Base-by-base conservation (phyloP, 2,329 filamentous ascomycete species). In the Aspergillus pseudoviridinutans region DNA sequence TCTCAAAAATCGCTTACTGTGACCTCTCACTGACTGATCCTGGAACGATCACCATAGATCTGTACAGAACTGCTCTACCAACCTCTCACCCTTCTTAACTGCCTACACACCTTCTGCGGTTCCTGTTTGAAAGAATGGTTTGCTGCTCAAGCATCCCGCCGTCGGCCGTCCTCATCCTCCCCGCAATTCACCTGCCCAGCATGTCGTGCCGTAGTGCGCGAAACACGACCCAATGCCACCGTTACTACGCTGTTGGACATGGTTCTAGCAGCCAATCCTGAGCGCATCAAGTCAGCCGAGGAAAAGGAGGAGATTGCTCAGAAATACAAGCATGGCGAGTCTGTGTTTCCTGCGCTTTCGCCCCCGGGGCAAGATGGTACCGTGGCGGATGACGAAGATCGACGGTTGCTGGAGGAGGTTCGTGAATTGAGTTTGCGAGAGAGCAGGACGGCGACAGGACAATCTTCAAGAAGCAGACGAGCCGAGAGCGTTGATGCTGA, bases 41-140 rank as follows among this genome's bases (percentile, higher is more conserved):
- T 47, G 55, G 55, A 60, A 51, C 24, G 5, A 14, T 52, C 52
- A 20, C 56, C 6, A 41, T 46, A 97, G 92, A 99, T 99, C 69
- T 99, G 94, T 80, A 96, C 93, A 66, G 94, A 97, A 75, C 84
- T 96, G 63, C 86, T 96, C 61, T 95, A 91, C 77, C 90, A 95
- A 74, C 92, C 92, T 35, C 83, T 96, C 62, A 96, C 92, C 28
- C 86, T 96, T 51, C 89, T 96, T 74, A 91, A 96, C 79, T 96
- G 92, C 72, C 84, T 96, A 49, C 92, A 96, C 77, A 97, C 93
- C 49, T 99, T 95, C 76, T 99, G 94, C 79, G 94, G 92, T 62
- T 89, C 90, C 42, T 99, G 94, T 71, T 76, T 97, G 58, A 96
- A 96, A 74, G 91, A 96, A 79, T 99, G 94, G 94, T 99, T 97